Evolutionary conservation across 257 asterid genomes (phyloP), one percentile per base, ranked within the genome.

Genomic region (Paulownia fortunei): DNA sequence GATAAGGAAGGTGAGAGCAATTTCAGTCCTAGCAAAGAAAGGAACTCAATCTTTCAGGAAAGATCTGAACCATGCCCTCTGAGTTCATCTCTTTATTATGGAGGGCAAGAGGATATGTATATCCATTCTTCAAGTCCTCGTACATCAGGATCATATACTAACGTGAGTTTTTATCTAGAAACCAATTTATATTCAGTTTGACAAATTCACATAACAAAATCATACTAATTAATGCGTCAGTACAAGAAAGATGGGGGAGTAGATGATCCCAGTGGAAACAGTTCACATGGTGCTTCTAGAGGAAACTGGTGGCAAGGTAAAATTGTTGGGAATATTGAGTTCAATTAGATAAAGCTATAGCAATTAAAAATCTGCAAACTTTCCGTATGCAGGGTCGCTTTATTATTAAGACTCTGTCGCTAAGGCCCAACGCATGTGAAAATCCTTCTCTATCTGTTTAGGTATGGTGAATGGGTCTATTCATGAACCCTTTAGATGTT

Each of bases 241-340:
- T 55, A 52, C 82, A 86, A 88, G 77, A 84, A 84, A 77, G 81
- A 77, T 63, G 81, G 80, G 19, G 82, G 67, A 16, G 80, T 78
- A 36, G 77, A 82, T 55, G 87, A 79, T 80, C 67, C 79, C 42
- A 81, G 67, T 47, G 85, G 79, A 65, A 71, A 77, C 72, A 56
- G 58, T 74, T 82, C 85, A 72, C 58, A 78, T 4, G 60, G 46
- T 72, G 90, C 84, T 65, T 79, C 84, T 5, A 82, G 86, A 80
- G 92, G 90, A 46, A 80, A 86, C 81, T 86, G 88, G 92, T 88
- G 92, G 92, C 79, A 86, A 82, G 92, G 92, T 86, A 84, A 68
- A 71, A 5, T 58, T 84, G 26, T 51, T 49, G 16, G 77, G 41
- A 42, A 46, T 26, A 13, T 24, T 27, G 30, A 26, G 60, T 60